A percentile compares a stretch with the other conserved stretches of the same genome.
Conservation (phyloP, 305 asterid species). For the Andrographis paniculata region DNA sequence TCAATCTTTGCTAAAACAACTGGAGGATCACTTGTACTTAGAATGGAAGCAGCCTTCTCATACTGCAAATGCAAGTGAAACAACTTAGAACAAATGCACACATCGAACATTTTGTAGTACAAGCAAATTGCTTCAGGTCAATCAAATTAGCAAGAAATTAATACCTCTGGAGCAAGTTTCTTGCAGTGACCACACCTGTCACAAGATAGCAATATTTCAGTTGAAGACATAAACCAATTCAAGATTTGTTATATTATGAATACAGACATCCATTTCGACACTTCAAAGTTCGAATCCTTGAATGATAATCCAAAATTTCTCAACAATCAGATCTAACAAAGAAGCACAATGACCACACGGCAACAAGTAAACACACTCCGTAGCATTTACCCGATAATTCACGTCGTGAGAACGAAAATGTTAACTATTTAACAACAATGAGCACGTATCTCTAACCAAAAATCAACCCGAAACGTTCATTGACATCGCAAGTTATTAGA, state of each 20-base stretch:
- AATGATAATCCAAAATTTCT: neutral
- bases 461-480: too few relatives aligned
- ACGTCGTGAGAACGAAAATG: too few relatives aligned
- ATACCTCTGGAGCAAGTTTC: conserved; percentile 94
- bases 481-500: too few relatives aligned
- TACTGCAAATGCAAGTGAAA: conserved; percentile 40
- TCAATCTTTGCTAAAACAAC: conserved; percentile 69
- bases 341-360: neutral
- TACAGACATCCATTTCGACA: neutral
- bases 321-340: neutral
- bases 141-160: conserved; percentile 2
- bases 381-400: too few relatives aligned
- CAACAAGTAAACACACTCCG: too few relatives aligned
- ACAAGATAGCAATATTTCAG: conserved; percentile 19
- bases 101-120: neutral
- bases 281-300: too few relatives aligned
- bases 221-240: neutral
- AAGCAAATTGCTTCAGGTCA: neutral
- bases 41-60: conserved; percentile 81
- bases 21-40: conserved; percentile 64
- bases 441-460: too few relatives aligned
- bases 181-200: conserved; percentile 97
- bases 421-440: too few relatives aligned
- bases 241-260: neutral
- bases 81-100: conserved; percentile 1